A percentile compares a stretch with the other conserved stretches of the same genome.
Evolutionary conservation across 148 eudicot genomes (phyloP).

Genomic region (Cornus controversa): DNA sequence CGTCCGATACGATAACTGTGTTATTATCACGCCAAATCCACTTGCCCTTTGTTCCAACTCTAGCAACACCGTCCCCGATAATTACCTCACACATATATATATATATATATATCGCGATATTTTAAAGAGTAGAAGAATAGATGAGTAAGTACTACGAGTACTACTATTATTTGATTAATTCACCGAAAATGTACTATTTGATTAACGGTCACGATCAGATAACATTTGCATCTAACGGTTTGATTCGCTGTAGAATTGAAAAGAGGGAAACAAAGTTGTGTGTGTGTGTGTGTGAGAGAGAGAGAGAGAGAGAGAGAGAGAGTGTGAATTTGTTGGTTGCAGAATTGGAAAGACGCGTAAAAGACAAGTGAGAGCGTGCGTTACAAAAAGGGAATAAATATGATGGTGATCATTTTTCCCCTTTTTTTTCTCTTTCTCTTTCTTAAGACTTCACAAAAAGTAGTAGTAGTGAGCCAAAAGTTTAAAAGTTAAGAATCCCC

Average conservation of each 20-base stretch:
- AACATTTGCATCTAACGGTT: background rate
- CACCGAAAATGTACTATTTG: background rate
- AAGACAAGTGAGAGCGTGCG: constrained; percentile 56
- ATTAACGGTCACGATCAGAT: background rate
- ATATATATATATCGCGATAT: background rate
- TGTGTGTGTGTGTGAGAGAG: too few species aligned
- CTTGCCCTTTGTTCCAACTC: background rate
- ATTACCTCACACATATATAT: background rate
- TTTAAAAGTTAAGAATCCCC: constrained; percentile 1
- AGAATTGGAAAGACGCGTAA: constrained; percentile 36
- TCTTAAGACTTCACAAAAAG: constrained; percentile 10
- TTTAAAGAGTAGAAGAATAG: background rate
- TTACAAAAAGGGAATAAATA: constrained; percentile 37
- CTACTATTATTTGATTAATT: too few species aligned
- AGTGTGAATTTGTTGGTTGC: constrained; percentile 10
- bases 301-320: too few species aligned
- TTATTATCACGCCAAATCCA: too few species aligned
- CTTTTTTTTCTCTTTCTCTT: constrained; percentile 14
- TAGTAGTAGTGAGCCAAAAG: background rate
- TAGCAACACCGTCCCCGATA: background rate
- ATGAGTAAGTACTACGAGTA: background rate
- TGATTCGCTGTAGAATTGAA: background rate
- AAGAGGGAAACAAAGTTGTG: too few species aligned
- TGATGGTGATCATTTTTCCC: constrained; percentile 10
- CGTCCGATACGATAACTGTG: background rate